These are phyloP conservation scores for Codiaeum variegatum DNA, from an alignment of 441 rosid species.

Conservation along the genomic window DNA sequence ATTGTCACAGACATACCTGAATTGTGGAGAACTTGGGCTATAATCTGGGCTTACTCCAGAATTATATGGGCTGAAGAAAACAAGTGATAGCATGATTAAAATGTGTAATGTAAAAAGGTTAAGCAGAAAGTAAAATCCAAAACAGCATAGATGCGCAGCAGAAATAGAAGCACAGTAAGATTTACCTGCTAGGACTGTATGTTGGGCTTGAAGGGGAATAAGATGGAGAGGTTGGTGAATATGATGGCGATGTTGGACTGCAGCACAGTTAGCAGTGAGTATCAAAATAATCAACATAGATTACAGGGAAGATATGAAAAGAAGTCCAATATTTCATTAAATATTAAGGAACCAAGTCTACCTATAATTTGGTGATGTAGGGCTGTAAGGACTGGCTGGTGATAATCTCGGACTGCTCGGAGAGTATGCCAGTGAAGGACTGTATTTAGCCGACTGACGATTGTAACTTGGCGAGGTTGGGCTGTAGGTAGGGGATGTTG, in stretches of 20 bases:
- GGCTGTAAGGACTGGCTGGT: constrained; percentile 89
- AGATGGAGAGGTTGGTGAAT: constrained; percentile 93
- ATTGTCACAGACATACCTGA: constrained; percentile 42
- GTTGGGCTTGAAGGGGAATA: constrained; percentile 94
- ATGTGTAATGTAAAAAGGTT: neutral
- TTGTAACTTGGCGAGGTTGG: constrained; percentile 55
- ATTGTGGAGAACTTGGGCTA: constrained; percentile 80
- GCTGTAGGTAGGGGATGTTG: constrained; percentile 63
- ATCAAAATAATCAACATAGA: neutral
- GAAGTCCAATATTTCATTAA: neutral
- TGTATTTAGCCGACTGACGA: constrained; percentile 77
- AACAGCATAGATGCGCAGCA: neutral
- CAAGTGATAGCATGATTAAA: constrained; percentile 9
- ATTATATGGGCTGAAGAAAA: constrained; percentile 65
- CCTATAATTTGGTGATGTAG: constrained; percentile 94
- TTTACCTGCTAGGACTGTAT: constrained; percentile 96
- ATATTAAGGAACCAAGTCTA: constrained; percentile 15
- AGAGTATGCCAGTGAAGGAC: constrained; percentile 84
- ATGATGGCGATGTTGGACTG: constrained; percentile 94
- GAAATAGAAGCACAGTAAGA: neutral
- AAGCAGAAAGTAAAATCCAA: neutral
- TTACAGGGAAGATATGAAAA: neutral
- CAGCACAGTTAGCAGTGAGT: constrained; percentile 14
- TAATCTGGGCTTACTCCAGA: constrained; percentile 83
- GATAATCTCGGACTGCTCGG: constrained; percentile 91